Evolutionary conservation across 176 grass and related monocot genomes (phyloP), one percentile per base, ranked within the genome.

Genomic region (Ampelocalamus luodianensis): DNA sequence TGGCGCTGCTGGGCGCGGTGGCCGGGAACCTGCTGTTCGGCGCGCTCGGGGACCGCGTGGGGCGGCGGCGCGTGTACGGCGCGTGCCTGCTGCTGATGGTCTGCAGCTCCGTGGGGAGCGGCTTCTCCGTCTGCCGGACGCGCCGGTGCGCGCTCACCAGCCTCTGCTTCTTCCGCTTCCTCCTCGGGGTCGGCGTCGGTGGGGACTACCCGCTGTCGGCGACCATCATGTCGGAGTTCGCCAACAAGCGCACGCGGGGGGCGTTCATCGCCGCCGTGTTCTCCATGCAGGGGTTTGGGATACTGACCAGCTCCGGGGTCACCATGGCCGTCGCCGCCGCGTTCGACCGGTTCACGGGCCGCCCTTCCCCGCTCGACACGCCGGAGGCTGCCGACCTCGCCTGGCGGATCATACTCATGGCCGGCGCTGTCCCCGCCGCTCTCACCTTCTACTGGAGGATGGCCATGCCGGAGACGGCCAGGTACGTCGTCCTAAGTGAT

Each of bases 261-360:
- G 74, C 87, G 0, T 97, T 97, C 85, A 93, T 97, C 54, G 89
- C 94, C 12, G 89, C 89, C 13, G 91, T 93, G 1, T 97, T 97
- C 89, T 97, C 94, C n/a, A 97, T 97, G 94, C 94, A 97, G 64
- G 94, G 91, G 5, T 97, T 97, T 22, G 94, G 94, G 16, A 92
- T 97, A 13, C 87, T 97, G 50, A 91, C 74, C 11, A 91, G 94
- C 85, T 97, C 94, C 15, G 85, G 23, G 2, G 89, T 90, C 62
- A 97, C 87, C 77, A 97, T 93, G 94, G 94, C 76, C 38, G 72
- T 97, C 44, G 53, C 89, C 53, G 76, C 89, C 7, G 78, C 66
- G 1, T 97, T 97, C 76, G 79, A 93, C 51, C 71, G 61, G 1
- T 80, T 26, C 44, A 90, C 90, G 0, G 68, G 84, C 12, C 84